phyloP scores from a whole-genome alignment of 352 stramenopile species.

The Phytophthora litchii region DNA sequence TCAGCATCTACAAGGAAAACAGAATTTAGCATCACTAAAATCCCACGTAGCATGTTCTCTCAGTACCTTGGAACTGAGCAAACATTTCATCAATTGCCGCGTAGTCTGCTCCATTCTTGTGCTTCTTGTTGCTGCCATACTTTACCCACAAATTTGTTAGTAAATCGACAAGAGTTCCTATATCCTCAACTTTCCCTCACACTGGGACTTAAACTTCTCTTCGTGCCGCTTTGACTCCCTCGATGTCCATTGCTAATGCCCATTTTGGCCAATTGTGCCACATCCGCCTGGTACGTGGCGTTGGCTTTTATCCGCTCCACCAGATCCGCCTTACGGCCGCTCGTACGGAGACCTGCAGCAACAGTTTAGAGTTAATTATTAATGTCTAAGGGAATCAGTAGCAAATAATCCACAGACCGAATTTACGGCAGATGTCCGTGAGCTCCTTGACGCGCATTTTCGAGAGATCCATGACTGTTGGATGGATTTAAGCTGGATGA shows the following conservation, averaged over 20 bases:
- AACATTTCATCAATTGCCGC: constrained; percentile 62
- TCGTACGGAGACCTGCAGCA: constrained; percentile 62
- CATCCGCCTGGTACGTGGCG: constrained; percentile 48
- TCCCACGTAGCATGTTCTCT: background rate
- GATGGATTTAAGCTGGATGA: background rate
- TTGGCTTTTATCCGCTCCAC: constrained; percentile 74
- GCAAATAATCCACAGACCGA: constrained; percentile 30
- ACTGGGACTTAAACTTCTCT: constrained; percentile 34
- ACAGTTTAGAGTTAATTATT: background rate
- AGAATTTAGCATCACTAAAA: constrained; percentile 1
- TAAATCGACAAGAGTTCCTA: too few relatives aligned
- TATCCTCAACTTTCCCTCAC: constrained; percentile 16
- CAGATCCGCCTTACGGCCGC: constrained; percentile 79
- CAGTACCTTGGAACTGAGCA: constrained; percentile 63
- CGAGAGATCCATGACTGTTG: constrained; percentile 64
- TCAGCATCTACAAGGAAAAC: constrained; percentile 43
- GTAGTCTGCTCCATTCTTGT: constrained; percentile 44
- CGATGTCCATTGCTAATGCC: constrained; percentile 19
- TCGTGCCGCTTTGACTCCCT: constrained; percentile 26
- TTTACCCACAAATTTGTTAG: constrained; percentile 14
- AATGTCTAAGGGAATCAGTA: constrained; percentile 2
- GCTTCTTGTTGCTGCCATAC: constrained; percentile 57
- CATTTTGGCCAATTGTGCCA: constrained; percentile 34
- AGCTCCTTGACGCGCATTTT: constrained; percentile 82
- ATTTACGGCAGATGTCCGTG: constrained; percentile 78